Evolutionary conservation across 148 eudicot genomes (phyloP), one percentile per base, ranked within the genome.

Genomic region (Drosera capensis): DNA sequence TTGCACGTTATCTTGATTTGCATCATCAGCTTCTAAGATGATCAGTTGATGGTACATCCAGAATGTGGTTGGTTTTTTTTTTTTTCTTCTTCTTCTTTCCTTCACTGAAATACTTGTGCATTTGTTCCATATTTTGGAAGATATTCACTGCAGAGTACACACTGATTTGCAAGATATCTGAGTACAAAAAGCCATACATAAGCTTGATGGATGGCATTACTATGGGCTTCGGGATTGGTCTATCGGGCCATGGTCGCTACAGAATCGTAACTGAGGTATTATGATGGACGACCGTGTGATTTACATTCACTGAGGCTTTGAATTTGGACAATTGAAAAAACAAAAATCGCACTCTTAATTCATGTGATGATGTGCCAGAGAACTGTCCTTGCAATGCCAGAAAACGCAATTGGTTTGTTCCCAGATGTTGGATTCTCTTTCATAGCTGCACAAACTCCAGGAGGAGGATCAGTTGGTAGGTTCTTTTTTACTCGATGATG

Each of bases 391-490:
- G 92, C 93, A 48, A 88, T 88, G 97, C 97, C 97, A 40, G 97
- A 88, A 63, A 88, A 84, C 46, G 93, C 84, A 13, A 88, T 84
- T 56, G 97, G 97, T 37, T 78, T 88, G 67, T 88, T 88, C 40
- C 97, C 97, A 55, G 97, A 88, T 73, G 97, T 88, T 44, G 97
- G 97, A 35, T 88, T 88, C 63, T 71, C 97, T 34, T 76, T 75
- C 62, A 84, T 88, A 57, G 95, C 97, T 17, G 95, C 95, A 60
- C 73, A 73, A 61, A 78, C 70, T 56, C 93, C 97, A 3, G 97
- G 93, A 42, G 86, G 73, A 68, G 95, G 97, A 49, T 72, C 93
- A 62, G 84, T 84, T 23, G 97, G 97, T 88, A 62, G 48, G 75
- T 14, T 41, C n/a, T 47, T 55, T 46, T 48, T 23, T 44, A 21